Conservation (phyloP, 768 basidiomycete genomes). For the Trichaptum fuscoviolaceum region DNA sequence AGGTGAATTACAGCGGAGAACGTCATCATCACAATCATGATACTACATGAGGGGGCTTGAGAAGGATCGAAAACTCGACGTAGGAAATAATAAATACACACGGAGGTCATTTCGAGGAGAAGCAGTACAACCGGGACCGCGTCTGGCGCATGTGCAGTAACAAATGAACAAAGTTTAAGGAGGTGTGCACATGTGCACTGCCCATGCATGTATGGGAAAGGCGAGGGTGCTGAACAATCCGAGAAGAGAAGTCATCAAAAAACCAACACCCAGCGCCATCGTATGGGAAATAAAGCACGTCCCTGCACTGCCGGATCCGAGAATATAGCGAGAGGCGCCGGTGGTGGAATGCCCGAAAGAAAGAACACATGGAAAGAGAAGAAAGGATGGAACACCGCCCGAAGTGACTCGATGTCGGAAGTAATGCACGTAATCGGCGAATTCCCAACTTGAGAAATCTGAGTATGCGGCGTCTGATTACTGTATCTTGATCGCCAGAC, state of each 20-base stretch:
- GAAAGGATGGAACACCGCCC: too few relatives aligned
- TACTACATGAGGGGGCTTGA: background rate
- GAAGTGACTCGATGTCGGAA: background rate
- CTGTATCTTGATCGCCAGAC: background rate
- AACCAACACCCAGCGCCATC: background rate
- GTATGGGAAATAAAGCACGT: background rate
- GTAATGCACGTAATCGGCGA: background rate
- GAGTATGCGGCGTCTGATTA: too few relatives aligned
- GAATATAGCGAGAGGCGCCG: background rate
- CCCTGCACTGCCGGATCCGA: background rate
- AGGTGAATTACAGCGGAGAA: background rate
- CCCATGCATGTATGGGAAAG: background rate
- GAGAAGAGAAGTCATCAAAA: background rate
- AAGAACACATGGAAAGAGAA: background rate
- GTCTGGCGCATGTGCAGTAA: background rate
- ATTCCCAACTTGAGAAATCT: background rate
- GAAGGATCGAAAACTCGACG: background rate
- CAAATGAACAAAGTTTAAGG: background rate
- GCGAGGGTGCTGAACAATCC: background rate
- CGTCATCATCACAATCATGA: background rate
- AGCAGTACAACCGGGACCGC: background rate
- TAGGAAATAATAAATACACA: background rate
- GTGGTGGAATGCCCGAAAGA: background rate
- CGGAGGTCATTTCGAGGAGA: background rate
- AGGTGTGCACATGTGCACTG: background rate